Base-by-base conservation (phyloP, 148 eudicot species). In the Chenopodium berlandieri region DNA sequence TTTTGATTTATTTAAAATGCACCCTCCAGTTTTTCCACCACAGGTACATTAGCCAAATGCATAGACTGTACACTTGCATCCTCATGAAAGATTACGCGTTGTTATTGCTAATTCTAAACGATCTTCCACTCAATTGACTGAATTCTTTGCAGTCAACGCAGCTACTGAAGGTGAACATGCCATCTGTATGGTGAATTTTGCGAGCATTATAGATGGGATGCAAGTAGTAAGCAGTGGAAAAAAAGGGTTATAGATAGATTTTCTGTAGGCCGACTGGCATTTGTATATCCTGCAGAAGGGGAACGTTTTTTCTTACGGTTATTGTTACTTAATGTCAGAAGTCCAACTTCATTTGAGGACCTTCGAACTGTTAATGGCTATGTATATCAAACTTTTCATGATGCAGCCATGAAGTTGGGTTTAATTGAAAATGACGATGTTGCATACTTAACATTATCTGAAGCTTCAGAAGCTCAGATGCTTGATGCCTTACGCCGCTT, bases 1-100 rank as follows among this genome's bases (percentile, higher is more conserved):
- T 1, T 82, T 82, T 11, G 34, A 12, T 6, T 20, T 86, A 0
- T 65, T 13, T 63, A 85, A 83, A 7, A 83, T 82, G 52, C 52
- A 79, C 10, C 81, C 81, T 5, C 34, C 69, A 0, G 82, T 34
- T 3, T n/a, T 79, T 16, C 68, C 54, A 1, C 12, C 71, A 0
- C 54, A 23, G 0, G 20, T 79, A 0, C 82, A 79, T 7, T 13
- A 32, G 3, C 76, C 32, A 1, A 58, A 70, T 2, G 54, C 19
- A n/a, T 34, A 79, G 2, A 56, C 54, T 0, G 1, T 72, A 0
- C 64, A 25, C 1, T 6, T 68, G 0, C 19, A 30, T 30, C 17
- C 30, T 31, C 32, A 31, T 31, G 32, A 31, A 31, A 31, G 32
- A 31, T 31, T 31, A 31, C 2, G 32, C 32, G 32, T 2, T 31